Percentiles rank a stretch among this genome's conserved stretches.
phyloP scores from a whole-genome alignment of 2,329 filamentous ascomycete species.

The Stagonosporopsis chrysanthemi region DNA sequence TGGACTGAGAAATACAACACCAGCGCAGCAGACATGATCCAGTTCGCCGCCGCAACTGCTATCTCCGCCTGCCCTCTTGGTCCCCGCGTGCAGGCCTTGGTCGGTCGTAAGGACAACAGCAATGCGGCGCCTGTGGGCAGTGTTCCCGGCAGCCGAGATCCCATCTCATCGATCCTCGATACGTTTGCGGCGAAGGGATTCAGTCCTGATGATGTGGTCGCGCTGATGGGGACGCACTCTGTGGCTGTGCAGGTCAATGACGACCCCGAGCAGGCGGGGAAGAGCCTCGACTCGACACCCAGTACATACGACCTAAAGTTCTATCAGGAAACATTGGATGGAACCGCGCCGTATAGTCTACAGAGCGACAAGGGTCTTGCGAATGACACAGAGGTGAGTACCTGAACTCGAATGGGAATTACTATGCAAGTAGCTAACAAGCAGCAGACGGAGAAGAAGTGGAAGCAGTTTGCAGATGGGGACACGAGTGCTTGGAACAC shows the following conservation, averaged over 20 bases:
- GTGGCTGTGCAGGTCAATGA: constrained; percentile 37
- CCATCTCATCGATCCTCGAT: constrained; percentile 25
- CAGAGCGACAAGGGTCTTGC: constrained; percentile 32
- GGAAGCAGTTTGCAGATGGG: constrained; percentile 26
- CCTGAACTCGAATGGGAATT: fast-evolving
- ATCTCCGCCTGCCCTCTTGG: constrained; percentile 36
- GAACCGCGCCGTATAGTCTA: constrained; percentile 36
- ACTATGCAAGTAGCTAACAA: background rate
- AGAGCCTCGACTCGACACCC: constrained; percentile 40
- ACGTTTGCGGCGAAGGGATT: constrained; percentile 42
- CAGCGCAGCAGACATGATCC: constrained; percentile 38
- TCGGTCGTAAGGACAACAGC: constrained; percentile 33
- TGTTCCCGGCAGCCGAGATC: constrained; percentile 26
- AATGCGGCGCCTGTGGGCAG: constrained; percentile 22
- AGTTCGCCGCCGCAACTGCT: constrained; percentile 35
- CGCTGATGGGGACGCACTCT: constrained; percentile 44
- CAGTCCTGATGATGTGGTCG: constrained; percentile 39
- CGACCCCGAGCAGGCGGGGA: constrained; percentile 32
- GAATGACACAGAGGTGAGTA: constrained; percentile 27
- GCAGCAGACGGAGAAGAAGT: constrained; percentile 28
- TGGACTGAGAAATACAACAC: constrained; percentile 51
- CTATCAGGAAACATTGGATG: constrained; percentile 39
- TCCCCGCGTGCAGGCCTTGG: constrained; percentile 28
- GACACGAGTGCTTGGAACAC: constrained; percentile 26
- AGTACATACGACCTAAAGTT: constrained; percentile 38